Evolutionary conservation across 495 filamentous ascomycete genomes (phyloP).

Genomic region (Lophium mytilinum): DNA sequence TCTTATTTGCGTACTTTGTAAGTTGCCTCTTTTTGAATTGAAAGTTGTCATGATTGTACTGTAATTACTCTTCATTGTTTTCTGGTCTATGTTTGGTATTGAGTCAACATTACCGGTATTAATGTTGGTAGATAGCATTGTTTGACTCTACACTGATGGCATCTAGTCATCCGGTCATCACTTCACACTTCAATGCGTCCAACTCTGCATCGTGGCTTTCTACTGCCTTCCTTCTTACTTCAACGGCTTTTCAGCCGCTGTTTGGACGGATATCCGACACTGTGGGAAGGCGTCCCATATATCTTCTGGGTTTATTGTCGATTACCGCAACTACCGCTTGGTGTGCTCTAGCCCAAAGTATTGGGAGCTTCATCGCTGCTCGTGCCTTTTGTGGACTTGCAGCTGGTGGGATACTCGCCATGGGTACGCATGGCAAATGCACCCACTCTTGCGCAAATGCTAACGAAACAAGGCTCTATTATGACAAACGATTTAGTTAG

Average conservation of each 20-base stretch:
- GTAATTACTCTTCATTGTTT: too few species aligned
- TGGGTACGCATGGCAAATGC: slow-evolving; percentile 37
- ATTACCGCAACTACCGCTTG: slow-evolving; percentile 62
- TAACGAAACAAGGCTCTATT: slow-evolving; percentile 41
- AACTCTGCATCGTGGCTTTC: slow-evolving; percentile 76
- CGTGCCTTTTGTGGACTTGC: slow-evolving; percentile 67
- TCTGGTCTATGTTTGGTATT: too few species aligned
- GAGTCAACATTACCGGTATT: neutral
- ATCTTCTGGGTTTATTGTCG: slow-evolving; percentile 52
- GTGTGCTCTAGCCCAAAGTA: slow-evolving; percentile 64
- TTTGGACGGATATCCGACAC: slow-evolving; percentile 66
- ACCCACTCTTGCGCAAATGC: neutral
- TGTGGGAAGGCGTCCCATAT: slow-evolving; percentile 61
- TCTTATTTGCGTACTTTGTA: slow-evolving; percentile 40
- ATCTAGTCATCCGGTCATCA: slow-evolving; percentile 73
- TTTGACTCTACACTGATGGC: slow-evolving; percentile 80
- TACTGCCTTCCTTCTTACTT: slow-evolving; percentile 69
- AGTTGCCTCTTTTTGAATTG: neutral
- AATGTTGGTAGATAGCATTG: slow-evolving; percentile 37
- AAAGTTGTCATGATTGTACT: too few species aligned
- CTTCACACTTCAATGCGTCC: slow-evolving; percentile 65
- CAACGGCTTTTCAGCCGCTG: slow-evolving; percentile 64
- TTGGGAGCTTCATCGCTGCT: slow-evolving; percentile 64
- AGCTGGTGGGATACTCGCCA: slow-evolving; percentile 63
- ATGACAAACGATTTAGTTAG: slow-evolving; percentile 68